Percentiles rank a stretch among this genome's conserved stretches.
Conservation (phyloP, 106 monocot species). For the Allium sativum region DNA sequence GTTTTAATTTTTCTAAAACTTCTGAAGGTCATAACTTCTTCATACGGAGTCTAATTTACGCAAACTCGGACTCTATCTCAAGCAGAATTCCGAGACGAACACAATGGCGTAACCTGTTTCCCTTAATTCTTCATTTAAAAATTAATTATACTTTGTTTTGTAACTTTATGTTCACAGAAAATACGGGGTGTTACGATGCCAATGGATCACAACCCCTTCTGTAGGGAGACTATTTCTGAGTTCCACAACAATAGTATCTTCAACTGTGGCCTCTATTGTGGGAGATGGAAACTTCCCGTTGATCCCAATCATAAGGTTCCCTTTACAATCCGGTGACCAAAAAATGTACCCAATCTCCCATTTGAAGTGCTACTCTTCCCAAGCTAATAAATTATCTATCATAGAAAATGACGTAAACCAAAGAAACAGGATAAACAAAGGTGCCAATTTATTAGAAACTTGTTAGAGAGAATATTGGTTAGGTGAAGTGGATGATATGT, state of each 20-base stretch:
- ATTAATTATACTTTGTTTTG: too few relatives aligned
- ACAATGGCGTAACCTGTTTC: too few relatives aligned
- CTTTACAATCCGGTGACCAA: conserved; percentile 65
- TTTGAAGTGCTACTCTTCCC: conserved; percentile 32
- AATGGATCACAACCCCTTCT: conserved; percentile 79
- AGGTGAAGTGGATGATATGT: neutral
- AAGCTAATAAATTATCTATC: conserved; percentile 4
- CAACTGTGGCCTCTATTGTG: conserved; percentile 55
- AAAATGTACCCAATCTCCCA: conserved; percentile 64
- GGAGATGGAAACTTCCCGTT: conserved; percentile 76
- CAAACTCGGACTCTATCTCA: too few relatives aligned
- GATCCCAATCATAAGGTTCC: conserved; percentile 52
- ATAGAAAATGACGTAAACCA: neutral
- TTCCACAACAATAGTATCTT: conserved; percentile 60
- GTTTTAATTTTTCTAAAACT: too few relatives aligned
- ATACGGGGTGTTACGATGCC: too few relatives aligned
- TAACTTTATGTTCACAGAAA: too few relatives aligned
- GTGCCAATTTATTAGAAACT: neutral
- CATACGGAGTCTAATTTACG: too few relatives aligned
- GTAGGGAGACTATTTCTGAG: conserved; percentile 66
- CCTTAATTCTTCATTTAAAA: too few relatives aligned
- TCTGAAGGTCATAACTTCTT: too few relatives aligned
- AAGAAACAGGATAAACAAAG: too few relatives aligned
- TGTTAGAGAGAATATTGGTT: neutral
- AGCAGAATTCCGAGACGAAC: too few relatives aligned